Evolutionary conservation across 768 basidiomycete species (phyloP), one percentile per base, ranked within the genome.

Genomic region (Podaxis sp.): DNA sequence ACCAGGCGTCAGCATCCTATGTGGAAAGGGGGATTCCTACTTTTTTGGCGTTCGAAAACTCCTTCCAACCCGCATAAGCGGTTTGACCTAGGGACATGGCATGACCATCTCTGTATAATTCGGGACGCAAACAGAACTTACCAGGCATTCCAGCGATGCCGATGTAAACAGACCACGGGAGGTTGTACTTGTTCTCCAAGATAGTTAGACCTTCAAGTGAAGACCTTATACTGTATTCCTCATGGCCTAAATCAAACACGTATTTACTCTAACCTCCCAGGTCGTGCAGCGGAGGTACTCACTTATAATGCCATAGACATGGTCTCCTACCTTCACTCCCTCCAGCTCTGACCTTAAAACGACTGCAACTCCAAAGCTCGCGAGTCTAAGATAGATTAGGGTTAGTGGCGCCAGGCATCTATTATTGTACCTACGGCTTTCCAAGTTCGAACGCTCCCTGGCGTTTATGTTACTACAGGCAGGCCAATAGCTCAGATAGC

Each of bases 141-240:
- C 81, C 77, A 73, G 84, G 78, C 82, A 85, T 85, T 12, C 86
- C 86, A 8, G 77, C 74, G 1, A 80, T 78, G 15, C 86, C 84
- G 28, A 84, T 68, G 65, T 79, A 84, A 0, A 72, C 72, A 0
- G 78, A 75, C 82, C 81, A 85, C 0, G 84, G 83, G 3, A 86
- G 69, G 4, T 77, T 74, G 36, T 78, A 66, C 58, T 77, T 71
- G 65, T 84, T 82, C 40, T 79, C 62, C 44, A 84, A 60, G 5
- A 79, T 63, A 2, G 52, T 44, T 57, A 73, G 66, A 10, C 63
- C 60, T 1, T 58, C 48, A 11, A 74, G 58, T 44, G 70, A 64
- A 15, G 67, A 66, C 12, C 46, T 57, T 37, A 84, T 63, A 51
- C 60, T 68, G 63, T 83, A 85, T 66, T 84, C 73, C 49, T 75